These are phyloP conservation scores for Xerocomus tenax DNA, from an alignment of 1,284 basidiomycete species.

Conservation along the genomic window DNA sequence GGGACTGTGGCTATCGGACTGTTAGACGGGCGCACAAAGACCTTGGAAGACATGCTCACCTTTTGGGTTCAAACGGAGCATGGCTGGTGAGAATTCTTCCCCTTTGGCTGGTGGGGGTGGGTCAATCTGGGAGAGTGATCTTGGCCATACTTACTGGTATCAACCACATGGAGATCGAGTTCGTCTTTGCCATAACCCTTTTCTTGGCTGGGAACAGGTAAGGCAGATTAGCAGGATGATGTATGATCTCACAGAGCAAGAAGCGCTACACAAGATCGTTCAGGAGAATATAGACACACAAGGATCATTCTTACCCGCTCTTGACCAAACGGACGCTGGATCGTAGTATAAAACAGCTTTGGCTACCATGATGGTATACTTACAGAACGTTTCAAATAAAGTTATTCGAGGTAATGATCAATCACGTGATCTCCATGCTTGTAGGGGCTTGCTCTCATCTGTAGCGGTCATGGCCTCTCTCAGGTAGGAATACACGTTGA, in stretches of 20 bases:
- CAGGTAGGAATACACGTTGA: slow-evolving; percentile 31
- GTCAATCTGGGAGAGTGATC: not conserved
- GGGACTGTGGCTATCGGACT: slow-evolving; percentile 62
- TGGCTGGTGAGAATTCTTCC: slow-evolving; percentile 58
- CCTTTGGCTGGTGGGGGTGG: slow-evolving; percentile 43
- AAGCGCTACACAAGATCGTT: slow-evolving; percentile 30
- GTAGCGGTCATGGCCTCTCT: slow-evolving; percentile 32
- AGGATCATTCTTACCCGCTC: slow-evolving; percentile 40
- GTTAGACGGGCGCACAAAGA: not conserved
- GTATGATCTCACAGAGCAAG: slow-evolving; percentile 40
- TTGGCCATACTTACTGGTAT: slow-evolving; percentile 39
- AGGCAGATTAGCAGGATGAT: not conserved
- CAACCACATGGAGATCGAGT: slow-evolving; percentile 52
- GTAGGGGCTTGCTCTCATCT: not conserved
- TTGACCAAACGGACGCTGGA: slow-evolving; percentile 51
- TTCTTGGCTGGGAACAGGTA: slow-evolving; percentile 43
- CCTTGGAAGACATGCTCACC: slow-evolving; percentile 34
- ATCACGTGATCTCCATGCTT: not conserved
- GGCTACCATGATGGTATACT: slow-evolving; percentile 28
- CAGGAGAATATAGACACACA: not conserved
- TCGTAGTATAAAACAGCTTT: slow-evolving; percentile 57
- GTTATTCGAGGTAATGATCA: no score
- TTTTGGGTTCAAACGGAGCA: slow-evolving; percentile 69
- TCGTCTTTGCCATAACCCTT: slow-evolving; percentile 69
- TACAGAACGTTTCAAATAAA: not conserved